Evolutionary conservation across 805 yeast species (phyloP), one percentile per base, ranked within the genome.

Genomic region (Schwanniomyces sp.): DNA sequence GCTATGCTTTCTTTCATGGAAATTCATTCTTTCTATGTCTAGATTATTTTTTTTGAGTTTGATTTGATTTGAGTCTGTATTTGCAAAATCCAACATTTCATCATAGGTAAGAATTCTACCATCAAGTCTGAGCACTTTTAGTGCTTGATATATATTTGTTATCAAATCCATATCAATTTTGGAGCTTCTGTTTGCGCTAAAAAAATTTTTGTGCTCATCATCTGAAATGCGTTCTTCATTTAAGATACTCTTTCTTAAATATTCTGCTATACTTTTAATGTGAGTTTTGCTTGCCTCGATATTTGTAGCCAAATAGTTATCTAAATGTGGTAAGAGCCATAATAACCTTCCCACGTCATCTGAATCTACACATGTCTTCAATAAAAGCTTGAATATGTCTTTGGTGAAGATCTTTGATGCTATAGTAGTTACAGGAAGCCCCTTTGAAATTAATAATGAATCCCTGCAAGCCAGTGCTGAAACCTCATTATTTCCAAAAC

Each of bases 271-370:
- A 37, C 12, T 38, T n/a, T 30, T 44, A 28, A 39, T 24, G n/a
- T 34, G 48, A 30, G 7, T 28, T 40, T 48, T 40, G 36, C 34
- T 36, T 34, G 43, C 21, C 4, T 47, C 40, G 7, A 50, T 18
- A 32, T 44, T 32, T 16, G 30, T n/a, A 27, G 38, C 40, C 34
- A 59, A 21, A 47, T 34, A 65, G 12, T 48, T 41, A 48, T 69
- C 72, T 37, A 69, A 53, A 47, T 65, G 61, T 4, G 72, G 74
- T n/a, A 63, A 54, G 16, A 67, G 43, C 74, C 74, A 69, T 59
- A 67, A 54, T 26, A 67, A 51, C 36, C 74, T 48, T 3, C 72
- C 72, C 44, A 57, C 43, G 45, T 69, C 74, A 26, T 61, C 56
- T 5, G 71, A 58, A 34, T 54, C 51, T 9, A 52, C 42, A 29